phyloP scores from a whole-genome alignment of 2,329 filamentous ascomycete genomes.

The Chaetomiaceae sp. region DNA sequence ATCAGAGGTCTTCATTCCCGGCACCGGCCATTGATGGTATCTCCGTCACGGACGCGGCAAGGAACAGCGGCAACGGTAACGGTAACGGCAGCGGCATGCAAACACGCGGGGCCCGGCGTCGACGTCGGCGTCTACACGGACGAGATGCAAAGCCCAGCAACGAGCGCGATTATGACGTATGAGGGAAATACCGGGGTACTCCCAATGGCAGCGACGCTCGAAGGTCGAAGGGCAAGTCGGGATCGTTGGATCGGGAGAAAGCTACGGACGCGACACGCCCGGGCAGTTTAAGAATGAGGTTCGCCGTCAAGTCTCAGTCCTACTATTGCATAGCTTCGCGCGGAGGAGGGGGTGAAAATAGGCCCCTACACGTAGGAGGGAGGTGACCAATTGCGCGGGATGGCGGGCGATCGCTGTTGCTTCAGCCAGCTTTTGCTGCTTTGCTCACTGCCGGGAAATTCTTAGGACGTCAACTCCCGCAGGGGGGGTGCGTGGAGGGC shows the following conservation, averaged over 20 bases:
- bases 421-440: slow-evolving; percentile 2
- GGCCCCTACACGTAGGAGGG: slow-evolving; percentile 1
- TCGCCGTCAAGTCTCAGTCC: neutral
- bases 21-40: slow-evolving; percentile 36
- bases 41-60: slow-evolving; percentile 1
- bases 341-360: neutral
- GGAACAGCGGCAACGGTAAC: neutral
- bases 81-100: slow-evolving; percentile 10
- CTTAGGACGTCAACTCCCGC: slow-evolving; percentile 13
- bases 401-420: slow-evolving; percentile 15
- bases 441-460: slow-evolving; percentile 18
- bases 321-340: slow-evolving; percentile 12
- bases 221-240: slow-evolving; percentile 2
- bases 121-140: slow-evolving; percentile 7
- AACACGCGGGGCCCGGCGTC: neutral
- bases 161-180: slow-evolving; percentile 22
- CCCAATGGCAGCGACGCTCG: neutral
- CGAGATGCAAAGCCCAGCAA: neutral
- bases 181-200: slow-evolving; percentile 14
- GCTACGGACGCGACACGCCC: slow-evolving; percentile 10
- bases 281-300: neutral
- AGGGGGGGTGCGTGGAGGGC: slow-evolving; percentile 1
- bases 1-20: slow-evolving; percentile 44
- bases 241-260: neutral
- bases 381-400: slow-evolving; percentile 18